Percentiles rank a stretch among this genome's conserved stretches.
Conservation (phyloP, 306 rosid species). For the Astragalus glycyphyllos region DNA sequence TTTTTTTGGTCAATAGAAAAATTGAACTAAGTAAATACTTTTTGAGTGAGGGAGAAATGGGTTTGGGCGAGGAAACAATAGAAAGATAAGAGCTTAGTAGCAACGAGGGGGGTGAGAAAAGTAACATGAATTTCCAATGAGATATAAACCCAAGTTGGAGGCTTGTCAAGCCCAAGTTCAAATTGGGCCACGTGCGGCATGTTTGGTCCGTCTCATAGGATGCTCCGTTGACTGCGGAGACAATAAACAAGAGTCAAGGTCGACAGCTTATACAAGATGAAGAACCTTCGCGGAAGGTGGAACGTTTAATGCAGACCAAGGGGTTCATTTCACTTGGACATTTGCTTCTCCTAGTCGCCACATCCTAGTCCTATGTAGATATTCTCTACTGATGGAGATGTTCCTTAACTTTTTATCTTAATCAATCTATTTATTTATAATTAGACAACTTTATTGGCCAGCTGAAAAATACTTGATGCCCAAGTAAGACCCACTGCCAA, state of each 20-base stretch:
- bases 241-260: conserved; percentile 21
- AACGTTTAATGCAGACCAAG: not conserved
- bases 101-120: no score
- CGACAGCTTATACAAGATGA: conserved; percentile 39
- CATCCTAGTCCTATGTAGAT: not conserved
- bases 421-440: not conserved
- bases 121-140: no score
- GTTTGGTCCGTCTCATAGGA: conserved; percentile 13
- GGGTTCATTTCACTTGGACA: conserved; percentile 73
- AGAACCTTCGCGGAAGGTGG: conserved; percentile 56
- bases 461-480: conserved; percentile 1
- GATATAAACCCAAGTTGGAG: not conserved
- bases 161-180: not conserved
- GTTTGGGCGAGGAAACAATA: no score
- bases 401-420: not conserved
- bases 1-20: no score
- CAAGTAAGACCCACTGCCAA: conserved; percentile 28
- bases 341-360: not conserved
- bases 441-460: not conserved
- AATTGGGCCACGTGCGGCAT: not conserved
- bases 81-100: no score
- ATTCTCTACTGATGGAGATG: conserved; percentile 35
- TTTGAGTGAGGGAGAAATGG: no score
- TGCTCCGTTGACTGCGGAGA: not conserved
- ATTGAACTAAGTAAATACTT: no score